Base-by-base conservation (phyloP, 257 asterid genomes). In the Fraxinus excelsior region DNA sequence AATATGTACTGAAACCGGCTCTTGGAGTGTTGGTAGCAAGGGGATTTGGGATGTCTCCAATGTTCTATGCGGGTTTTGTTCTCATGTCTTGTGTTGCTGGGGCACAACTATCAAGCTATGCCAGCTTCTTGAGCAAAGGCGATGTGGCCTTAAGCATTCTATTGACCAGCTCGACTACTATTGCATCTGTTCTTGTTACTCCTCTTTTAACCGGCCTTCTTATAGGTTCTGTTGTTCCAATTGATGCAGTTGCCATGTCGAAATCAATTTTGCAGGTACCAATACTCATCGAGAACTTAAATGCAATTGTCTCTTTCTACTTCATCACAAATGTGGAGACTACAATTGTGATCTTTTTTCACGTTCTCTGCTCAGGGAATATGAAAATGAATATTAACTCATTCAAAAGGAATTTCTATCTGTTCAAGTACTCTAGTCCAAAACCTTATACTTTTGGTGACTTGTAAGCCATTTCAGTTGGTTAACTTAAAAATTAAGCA, bases 41-140 rank as follows among this genome's bases (percentile, higher is more conserved):
- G 74, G 96, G 93, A 35, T 96, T 89, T 83, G 97, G 98, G 77
- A 84, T 96, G 84, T 81, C 97, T 76, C 85, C 89, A 2, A 82
- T 83, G 87, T 96, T 91, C 88, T 96, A 86, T 67, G 90, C 97
- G 7, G 99, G 99, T 72, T 96, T 96, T 28, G 31, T 28, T 65
- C 87, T 96, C 26, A 92, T 86, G 84, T 81, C 99, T 3, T 96
- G 98, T 81, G 99, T 93, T 73, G 90, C 98, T 23, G 99, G 99
- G 75, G 98, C 99, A 38, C 99, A 96, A 81, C 83, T 96, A 31
- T 96, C 99, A 10, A 96, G 99, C 81, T 96, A 96, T 42, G 99
- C 97, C 44, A 96, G 97, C 85, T 96, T 90, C 90, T 85, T 96
- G 87, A 90, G 99, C 85, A 93, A 91, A 82, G 94, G 97, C 21